Base-by-base conservation (phyloP, 768 basidiomycete genomes). In the Kwoniella dejecticola region DNA sequence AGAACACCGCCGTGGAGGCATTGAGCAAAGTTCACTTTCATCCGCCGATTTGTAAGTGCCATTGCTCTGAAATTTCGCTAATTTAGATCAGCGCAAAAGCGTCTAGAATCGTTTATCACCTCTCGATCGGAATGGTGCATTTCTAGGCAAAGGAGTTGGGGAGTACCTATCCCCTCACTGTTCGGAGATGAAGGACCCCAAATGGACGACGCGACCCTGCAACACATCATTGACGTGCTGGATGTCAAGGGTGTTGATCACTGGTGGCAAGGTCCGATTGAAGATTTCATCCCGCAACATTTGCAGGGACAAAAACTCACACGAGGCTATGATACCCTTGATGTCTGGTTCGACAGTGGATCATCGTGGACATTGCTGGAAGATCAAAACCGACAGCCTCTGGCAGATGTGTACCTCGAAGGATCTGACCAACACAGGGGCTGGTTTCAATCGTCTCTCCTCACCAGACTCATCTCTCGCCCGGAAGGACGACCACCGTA, bases 301-400 rank as follows among this genome's bases (percentile, higher is more conserved):
- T 82, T 89, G 19, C 75, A 79, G 4, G 81, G 81, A 0, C 79
- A 82, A 55, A 79, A 78, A 0, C 93, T 88, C 86, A 79, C 81
- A 47, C 93, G 91, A 76, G 89, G 93, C 8, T 87, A 85, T 2
- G 95, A 99, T 75, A 99, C 95, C 2, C 92, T 98, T 87, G 95
- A 99, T 77, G 95, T 99, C 15, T 99, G 95, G 95, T 98, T 97
- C 68, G 95, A 99, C 79, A 94, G 91, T 69, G 95, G 95, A 3
- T 87, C 89, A 2, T 90, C 93, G 3, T 99, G 95, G 95, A 87
- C 90, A 1, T 84, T 90, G 82, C 48, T 76, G 15, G 67, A 67
- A 27, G 80, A 95, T 17, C n/a, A 56, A 2, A 48, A 62, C 1
- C 65, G 68, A 30, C 33, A 59, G 30, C 68, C 74, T 1, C 31